Evolutionary conservation across 352 stramenopile species (phyloP).

Genomic region (Phytopythium ostracodes): DNA sequence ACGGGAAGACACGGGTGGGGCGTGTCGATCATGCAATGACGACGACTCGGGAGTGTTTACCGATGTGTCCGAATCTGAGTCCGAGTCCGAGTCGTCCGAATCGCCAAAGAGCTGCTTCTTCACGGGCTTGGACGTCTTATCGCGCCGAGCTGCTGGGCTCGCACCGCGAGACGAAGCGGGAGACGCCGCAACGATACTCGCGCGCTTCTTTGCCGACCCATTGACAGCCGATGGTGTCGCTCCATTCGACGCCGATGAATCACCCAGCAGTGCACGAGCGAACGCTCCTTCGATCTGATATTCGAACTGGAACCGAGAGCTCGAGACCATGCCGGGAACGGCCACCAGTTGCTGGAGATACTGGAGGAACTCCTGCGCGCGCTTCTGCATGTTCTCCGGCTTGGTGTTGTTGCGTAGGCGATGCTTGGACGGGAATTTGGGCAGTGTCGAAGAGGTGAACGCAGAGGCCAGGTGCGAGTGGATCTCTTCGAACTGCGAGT

Average conservation of each 20-base stretch:
- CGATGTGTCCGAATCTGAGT: conserved; percentile 51
- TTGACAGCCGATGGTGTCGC: conserved; percentile 9
- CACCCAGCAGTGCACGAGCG: conserved; percentile 17
- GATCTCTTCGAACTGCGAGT: conserved; percentile 70
- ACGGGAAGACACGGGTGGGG: conserved; percentile 5
- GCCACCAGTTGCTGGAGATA: conserved; percentile 70
- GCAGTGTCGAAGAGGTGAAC: conserved; percentile 25
- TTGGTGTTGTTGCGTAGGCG: conserved; percentile 74
- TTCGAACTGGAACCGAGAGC: conserved; percentile 61
- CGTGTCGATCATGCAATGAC: conserved; percentile 6
- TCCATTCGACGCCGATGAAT: conserved; percentile 1
- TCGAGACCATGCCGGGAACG: conserved; percentile 41
- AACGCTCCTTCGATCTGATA: conserved; percentile 54
- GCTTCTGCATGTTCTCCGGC: conserved; percentile 83
- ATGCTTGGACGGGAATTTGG: conserved; percentile 82
- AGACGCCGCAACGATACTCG: conserved; percentile 1
- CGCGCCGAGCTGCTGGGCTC: conserved; percentile 18
- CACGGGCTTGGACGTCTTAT: conserved; percentile 13
- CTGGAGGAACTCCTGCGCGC: conserved; percentile 68
- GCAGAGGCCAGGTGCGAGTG: conserved; percentile 42
- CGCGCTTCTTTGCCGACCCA: conserved; percentile 15
- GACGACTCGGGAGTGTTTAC: conserved; percentile 21
- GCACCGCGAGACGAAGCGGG: conserved; percentile 4
- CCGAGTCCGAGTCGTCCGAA: conserved; percentile 45
- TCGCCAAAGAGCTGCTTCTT: conserved; percentile 47